Percentiles rank a stretch among this genome's conserved stretches.
These are phyloP conservation scores for Remersonia thermophila DNA, from an alignment of 2,329 filamentous ascomycete species.

Conservation along the genomic window DNA sequence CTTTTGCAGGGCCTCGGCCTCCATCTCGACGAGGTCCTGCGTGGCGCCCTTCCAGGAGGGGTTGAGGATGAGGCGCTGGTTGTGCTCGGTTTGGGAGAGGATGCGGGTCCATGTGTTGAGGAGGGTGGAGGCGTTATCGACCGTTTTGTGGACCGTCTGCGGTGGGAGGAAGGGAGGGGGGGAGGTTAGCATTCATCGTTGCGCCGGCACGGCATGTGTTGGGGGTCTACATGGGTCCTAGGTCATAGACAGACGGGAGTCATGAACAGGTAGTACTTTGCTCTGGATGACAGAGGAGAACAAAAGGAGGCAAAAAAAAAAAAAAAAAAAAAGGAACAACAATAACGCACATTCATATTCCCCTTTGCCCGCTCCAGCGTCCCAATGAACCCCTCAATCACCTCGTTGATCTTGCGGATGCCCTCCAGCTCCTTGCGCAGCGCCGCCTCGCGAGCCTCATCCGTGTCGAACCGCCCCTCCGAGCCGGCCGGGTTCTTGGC, in stretches of 20 bases:
- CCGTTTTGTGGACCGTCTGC: constrained; percentile 73
- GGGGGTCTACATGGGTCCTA: no score
- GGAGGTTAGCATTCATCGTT: no score
- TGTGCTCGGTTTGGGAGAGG: constrained; percentile 93
- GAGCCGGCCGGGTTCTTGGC: constrained; percentile 31
- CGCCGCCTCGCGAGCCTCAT: constrained; percentile 59
- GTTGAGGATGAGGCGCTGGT: constrained; percentile 81
- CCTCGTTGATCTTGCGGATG: constrained; percentile 74
- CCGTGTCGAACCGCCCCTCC: constrained; percentile 41
- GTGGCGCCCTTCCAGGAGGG: constrained; percentile 81
- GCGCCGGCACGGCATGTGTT: no score
- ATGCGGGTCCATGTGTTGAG: constrained; percentile 95
- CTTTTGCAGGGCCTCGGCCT: constrained; percentile 61
- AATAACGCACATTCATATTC: constrained; percentile 58
- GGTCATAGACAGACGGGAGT: no score
- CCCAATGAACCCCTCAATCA: constrained; percentile 66
- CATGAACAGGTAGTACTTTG: no score
- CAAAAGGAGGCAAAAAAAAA: no score
- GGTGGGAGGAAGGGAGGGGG: no score
- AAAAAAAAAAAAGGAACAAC: no score
- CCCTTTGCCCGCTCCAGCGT: constrained; percentile 59
- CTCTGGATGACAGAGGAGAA: no score
- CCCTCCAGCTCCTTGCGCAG: constrained; percentile 70
- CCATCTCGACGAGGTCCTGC: constrained; percentile 74
- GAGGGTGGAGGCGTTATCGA: constrained; percentile 75